phyloP scores from a whole-genome alignment of 768 basidiomycete species.

The Phlegmacium glaucopus region DNA sequence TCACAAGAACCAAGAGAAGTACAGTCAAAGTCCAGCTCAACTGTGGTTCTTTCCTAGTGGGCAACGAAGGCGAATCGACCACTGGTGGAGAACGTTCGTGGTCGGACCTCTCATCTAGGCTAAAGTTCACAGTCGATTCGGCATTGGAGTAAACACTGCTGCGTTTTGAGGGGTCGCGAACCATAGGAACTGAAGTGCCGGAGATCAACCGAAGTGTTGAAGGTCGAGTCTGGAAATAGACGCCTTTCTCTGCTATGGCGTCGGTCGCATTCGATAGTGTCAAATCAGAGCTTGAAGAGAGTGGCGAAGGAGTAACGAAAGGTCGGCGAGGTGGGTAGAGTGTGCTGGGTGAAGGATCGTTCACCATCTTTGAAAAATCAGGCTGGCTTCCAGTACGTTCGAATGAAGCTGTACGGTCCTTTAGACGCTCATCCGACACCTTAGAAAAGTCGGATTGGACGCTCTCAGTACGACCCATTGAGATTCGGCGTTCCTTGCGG shows the following conservation, averaged over 20 bases:
- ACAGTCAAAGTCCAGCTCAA: constrained; percentile 59
- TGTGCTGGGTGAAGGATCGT: constrained; percentile 4
- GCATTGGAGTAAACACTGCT: not conserved
- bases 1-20: constrained; percentile 52
- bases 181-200: constrained; percentile 11
- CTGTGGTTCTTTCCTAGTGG: constrained; percentile 39
- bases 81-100: not conserved
- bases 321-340: constrained; percentile 15
- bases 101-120: constrained; percentile 2
- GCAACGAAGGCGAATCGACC: too few relatives aligned
- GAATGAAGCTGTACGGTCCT: constrained; percentile 4
- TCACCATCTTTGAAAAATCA: constrained; percentile 3
- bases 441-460: too few relatives aligned
- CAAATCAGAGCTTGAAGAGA: constrained; percentile 10
- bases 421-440: constrained; percentile 1
- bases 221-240: constrained; percentile 4
- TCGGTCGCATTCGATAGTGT: constrained; percentile 15
- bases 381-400: constrained; percentile 1
- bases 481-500: constrained; percentile 6
- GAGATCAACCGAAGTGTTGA: constrained; percentile 9
- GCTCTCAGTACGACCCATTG: too few relatives aligned
- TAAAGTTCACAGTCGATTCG: constrained; percentile 1
- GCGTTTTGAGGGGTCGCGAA: constrained; percentile 4
- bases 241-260: constrained; percentile 3
- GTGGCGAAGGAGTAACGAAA: constrained; percentile 12